Evolutionary conservation across 805 yeast species (phyloP).

Genomic region (Lachancea thermotolerans): DNA sequence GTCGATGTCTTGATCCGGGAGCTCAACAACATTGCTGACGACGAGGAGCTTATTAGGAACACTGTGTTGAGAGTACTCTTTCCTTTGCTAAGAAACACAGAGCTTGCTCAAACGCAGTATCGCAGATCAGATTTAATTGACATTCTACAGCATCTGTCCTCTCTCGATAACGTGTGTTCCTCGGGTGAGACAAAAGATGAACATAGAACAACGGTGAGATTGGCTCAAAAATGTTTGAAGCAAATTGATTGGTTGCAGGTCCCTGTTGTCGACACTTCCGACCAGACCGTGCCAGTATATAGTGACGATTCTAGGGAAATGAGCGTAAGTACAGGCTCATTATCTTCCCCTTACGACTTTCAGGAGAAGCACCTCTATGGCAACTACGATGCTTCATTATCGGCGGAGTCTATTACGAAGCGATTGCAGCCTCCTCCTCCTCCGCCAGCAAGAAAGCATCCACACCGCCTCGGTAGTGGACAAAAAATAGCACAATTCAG

Average conservation of each 20-base stretch:
- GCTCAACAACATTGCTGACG: slow-evolving; percentile 58
- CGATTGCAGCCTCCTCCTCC: slow-evolving; percentile 33
- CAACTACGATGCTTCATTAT: slow-evolving; percentile 17
- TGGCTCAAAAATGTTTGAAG: slow-evolving; percentile 36
- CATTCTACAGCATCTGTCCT: slow-evolving; percentile 42
- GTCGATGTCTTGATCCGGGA: slow-evolving; percentile 80
- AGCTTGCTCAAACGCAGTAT: slow-evolving; percentile 49
- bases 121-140: slow-evolving; percentile 48
- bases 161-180: slow-evolving; percentile 23
- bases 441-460: slow-evolving; percentile 30
- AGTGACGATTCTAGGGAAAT: slow-evolving; percentile 19
- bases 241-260: slow-evolving; percentile 31
- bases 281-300: neutral
- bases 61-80: slow-evolving; percentile 68
- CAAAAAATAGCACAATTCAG: slow-evolving; percentile 10
- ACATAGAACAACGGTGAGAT: slow-evolving; percentile 35
- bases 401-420: slow-evolving; percentile 32
- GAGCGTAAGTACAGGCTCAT: slow-evolving; percentile 15
- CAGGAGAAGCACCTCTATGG: slow-evolving; percentile 9
- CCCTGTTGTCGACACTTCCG: neutral
- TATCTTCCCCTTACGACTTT: neutral
- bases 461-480: slow-evolving; percentile 7
- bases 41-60: slow-evolving; percentile 52
- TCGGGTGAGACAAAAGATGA: slow-evolving; percentile 17
- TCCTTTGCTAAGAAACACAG: slow-evolving; percentile 64